Conservation (phyloP, 1,139 yeast species). For the Blastobotrys aristatus region DNA sequence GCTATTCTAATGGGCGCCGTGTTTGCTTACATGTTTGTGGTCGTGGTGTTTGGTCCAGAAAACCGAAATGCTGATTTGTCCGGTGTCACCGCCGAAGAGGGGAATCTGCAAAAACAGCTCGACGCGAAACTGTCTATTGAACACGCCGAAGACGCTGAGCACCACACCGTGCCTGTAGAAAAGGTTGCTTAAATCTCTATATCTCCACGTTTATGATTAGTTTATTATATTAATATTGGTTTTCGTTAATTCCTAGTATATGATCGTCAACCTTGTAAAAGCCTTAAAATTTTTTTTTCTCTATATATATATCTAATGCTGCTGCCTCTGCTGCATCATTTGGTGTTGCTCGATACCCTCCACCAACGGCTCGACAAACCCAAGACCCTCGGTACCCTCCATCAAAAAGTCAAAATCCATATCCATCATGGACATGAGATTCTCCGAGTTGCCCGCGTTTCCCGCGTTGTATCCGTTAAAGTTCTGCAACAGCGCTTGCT, state of each 20-base stretch:
- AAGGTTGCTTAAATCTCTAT: neutral
- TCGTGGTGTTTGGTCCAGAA: conserved; percentile 71
- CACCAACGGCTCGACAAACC: conserved; percentile 86
- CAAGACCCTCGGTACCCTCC: conserved; percentile 65
- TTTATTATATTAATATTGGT: neutral
- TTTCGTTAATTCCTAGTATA: neutral
- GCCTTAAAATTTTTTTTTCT: neutral
- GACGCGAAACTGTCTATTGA: neutral
- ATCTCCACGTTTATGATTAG: neutral
- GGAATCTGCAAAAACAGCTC: neutral
- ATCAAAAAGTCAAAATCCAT: conserved; percentile 46
- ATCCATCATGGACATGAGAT: conserved; percentile 24
- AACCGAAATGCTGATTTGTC: conserved; percentile 40
- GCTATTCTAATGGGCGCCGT: conserved; percentile 57
- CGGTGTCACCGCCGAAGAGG: neutral
- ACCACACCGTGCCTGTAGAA: neutral
- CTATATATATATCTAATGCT: neutral
- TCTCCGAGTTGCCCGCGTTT: conserved; percentile 4
- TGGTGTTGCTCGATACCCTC: conserved; percentile 59
- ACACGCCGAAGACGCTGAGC: conserved; percentile 1
- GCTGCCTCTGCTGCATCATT: conserved; percentile 12
- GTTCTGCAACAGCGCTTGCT: conserved; percentile 6
- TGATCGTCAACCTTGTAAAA: neutral
- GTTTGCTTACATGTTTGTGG: conserved; percentile 44
- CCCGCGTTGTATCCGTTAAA: neutral